These are phyloP conservation scores for Alternaria arbusti DNA, from an alignment of 2,329 filamentous ascomycete genomes.

Conservation along the genomic window DNA sequence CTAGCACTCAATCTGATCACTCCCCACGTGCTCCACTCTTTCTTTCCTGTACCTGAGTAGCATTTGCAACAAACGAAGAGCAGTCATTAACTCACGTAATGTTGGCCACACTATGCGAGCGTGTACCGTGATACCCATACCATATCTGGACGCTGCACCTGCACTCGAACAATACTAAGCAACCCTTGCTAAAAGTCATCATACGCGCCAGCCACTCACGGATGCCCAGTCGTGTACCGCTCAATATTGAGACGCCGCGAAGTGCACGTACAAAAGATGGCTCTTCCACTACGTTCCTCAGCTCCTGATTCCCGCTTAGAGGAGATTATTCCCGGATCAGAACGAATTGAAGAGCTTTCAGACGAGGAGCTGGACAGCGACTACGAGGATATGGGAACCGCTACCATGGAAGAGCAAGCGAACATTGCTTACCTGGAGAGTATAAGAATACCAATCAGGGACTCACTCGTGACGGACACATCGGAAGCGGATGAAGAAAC, in stretches of 20 bases:
- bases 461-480: slow-evolving; percentile 70
- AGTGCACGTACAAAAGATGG: slow-evolving; percentile 31
- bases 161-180: slow-evolving; percentile 39
- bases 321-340: slow-evolving; percentile 31
- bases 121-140: slow-evolving; percentile 14
- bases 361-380: slow-evolving; percentile 36
- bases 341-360: slow-evolving; percentile 47
- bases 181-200: not conserved
- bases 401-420: slow-evolving; percentile 33
- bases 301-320: slow-evolving; percentile 33
- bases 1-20: slow-evolving; percentile 18
- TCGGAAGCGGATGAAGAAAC: slow-evolving; percentile 73
- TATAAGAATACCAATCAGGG: slow-evolving; percentile 64
- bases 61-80: slow-evolving; percentile 2
- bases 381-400: slow-evolving; percentile 47
- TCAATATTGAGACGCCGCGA: not conserved
- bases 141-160: slow-evolving; percentile 12
- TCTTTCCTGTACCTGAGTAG: slow-evolving; percentile 4
- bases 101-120: not conserved
- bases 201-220: slow-evolving; percentile 21
- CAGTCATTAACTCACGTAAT: not conserved
- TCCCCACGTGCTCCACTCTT: slow-evolving; percentile 19
- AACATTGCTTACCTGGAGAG: slow-evolving; percentile 40
- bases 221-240: slow-evolving; percentile 16
- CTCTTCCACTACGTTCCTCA: slow-evolving; percentile 26